These are phyloP conservation scores for Solanum paucissectum DNA, from an alignment of 257 asterid species.

Conservation along the genomic window DNA sequence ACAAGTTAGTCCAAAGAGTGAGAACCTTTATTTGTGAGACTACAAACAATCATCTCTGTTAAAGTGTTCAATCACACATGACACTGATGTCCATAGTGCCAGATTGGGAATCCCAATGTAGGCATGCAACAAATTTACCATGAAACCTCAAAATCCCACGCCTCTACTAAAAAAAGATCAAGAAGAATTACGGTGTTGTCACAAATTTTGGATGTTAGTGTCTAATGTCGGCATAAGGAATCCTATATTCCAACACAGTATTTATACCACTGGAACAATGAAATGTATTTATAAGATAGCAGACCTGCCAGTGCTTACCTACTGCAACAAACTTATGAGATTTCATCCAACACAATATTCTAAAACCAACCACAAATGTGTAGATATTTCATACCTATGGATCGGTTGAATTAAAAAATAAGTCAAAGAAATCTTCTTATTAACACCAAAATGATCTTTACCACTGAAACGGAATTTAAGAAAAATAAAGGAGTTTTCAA, in stretches of 20 bases:
- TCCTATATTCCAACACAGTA: not conserved
- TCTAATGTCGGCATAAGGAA: not conserved
- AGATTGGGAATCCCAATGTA: too few relatives aligned
- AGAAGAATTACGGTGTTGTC: not conserved
- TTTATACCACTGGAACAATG: not conserved
- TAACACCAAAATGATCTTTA: too few relatives aligned
- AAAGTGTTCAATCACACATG: not conserved
- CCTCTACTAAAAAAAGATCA: too few relatives aligned
- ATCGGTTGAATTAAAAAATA: too few relatives aligned
- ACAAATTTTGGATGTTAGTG: not conserved
- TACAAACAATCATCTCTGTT: not conserved
- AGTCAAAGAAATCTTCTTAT: too few relatives aligned
- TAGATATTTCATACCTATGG: too few relatives aligned
- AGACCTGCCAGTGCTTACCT: slow-evolving; percentile 34
- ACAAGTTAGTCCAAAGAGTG: too few relatives aligned
- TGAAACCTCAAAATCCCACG: too few relatives aligned
- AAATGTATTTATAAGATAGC: not conserved
- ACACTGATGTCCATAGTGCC: not conserved
- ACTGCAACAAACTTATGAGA: slow-evolving; percentile 76
- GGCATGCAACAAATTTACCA: too few relatives aligned
- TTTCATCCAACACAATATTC: slow-evolving; percentile 99
- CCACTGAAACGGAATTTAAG: too few relatives aligned
- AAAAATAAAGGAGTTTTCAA: too few relatives aligned
- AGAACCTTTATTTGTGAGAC: not conserved
- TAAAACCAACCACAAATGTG: not conserved